Percentiles rank a stretch among this genome's conserved stretches.
phyloP scores from a whole-genome alignment of 1,284 basidiomycete species.

The Puccinia triticina region DNA sequence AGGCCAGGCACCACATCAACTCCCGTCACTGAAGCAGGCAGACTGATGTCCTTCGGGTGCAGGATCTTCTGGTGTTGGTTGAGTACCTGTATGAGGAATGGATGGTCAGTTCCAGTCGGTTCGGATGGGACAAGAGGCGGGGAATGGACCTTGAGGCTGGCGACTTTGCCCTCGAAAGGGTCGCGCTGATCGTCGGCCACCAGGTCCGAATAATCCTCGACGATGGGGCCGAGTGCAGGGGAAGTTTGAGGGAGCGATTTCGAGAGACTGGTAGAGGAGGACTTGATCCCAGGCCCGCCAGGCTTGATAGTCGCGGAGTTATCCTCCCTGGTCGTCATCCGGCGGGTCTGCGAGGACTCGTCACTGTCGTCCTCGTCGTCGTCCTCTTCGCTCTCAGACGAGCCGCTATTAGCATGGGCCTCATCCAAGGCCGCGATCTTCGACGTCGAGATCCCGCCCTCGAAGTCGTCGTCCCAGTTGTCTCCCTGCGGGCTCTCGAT shows the following conservation, averaged over 20 bases:
- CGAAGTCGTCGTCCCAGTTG: constrained; percentile 96
- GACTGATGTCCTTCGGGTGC: constrained; percentile 53
- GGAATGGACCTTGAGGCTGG: constrained; percentile 71
- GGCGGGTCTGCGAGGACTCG: background rate
- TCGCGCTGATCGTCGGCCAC: constrained; percentile 69
- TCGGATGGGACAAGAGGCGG: background rate
- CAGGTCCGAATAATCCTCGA: constrained; percentile 88
- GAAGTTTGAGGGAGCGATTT: constrained; percentile 6
- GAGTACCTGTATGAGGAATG: constrained; percentile 31
- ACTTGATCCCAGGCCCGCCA: background rate
- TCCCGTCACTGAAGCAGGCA: constrained; percentile 31
- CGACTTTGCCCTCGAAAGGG: constrained; percentile 72
- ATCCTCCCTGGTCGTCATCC: constrained; percentile 49
- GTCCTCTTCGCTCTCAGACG: constrained; percentile 62
- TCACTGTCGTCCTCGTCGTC: constrained; percentile 54
- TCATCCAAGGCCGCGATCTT: constrained; percentile 67
- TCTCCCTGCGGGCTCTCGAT: constrained; percentile 68
- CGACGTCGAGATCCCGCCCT: constrained; percentile 82
- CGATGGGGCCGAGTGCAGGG: constrained; percentile 61
- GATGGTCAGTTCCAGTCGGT: background rate
- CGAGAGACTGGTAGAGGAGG: background rate
- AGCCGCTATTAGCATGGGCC: background rate
- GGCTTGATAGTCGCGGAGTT: constrained; percentile 56
- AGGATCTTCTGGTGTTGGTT: constrained; percentile 52
- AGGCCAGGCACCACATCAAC: constrained; percentile 5